Evolutionary conservation across 2,329 filamentous ascomycete genomes (phyloP).

Genomic region (Fusarium fracticaudum): DNA sequence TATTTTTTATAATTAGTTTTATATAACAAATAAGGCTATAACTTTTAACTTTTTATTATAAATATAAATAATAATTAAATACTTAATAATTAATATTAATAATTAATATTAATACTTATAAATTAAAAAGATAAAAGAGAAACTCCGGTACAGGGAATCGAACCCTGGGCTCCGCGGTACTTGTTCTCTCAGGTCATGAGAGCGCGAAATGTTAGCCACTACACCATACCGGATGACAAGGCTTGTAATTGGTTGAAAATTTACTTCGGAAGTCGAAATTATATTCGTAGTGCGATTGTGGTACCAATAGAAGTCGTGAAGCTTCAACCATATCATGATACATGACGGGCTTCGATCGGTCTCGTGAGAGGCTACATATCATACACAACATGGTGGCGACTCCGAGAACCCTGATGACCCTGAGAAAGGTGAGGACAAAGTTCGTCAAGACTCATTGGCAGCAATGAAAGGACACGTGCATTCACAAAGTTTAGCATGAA

Average conservation of each 20-base stretch:
- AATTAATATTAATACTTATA: too few relatives aligned
- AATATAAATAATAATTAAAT: too few relatives aligned
- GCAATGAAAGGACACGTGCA: background rate
- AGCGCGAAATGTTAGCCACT: conserved; percentile 49
- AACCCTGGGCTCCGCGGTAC: conserved; percentile 28
- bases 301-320: rapidly evolving
- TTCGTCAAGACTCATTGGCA: background rate
- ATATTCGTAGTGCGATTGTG: rapidly evolving
- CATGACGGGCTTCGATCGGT: background rate
- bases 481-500: background rate
- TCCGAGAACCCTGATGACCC: rapidly evolving
- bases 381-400: background rate
- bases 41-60: too few relatives aligned
- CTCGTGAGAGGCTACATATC: background rate
- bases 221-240: conserved; percentile 45
- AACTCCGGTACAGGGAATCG: conserved; percentile 30
- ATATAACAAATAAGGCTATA: too few relatives aligned
- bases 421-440: background rate
- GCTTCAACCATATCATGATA: background rate
- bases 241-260: background rate
- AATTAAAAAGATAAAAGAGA: background rate
- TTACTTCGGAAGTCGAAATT: rapidly evolving
- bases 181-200: conserved; percentile 40
- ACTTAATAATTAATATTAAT: too few relatives aligned
- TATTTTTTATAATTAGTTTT: too few relatives aligned